Evolutionary conservation across 257 asterid species (phyloP).

Genomic region (Ocimum tenuiflorum): DNA sequence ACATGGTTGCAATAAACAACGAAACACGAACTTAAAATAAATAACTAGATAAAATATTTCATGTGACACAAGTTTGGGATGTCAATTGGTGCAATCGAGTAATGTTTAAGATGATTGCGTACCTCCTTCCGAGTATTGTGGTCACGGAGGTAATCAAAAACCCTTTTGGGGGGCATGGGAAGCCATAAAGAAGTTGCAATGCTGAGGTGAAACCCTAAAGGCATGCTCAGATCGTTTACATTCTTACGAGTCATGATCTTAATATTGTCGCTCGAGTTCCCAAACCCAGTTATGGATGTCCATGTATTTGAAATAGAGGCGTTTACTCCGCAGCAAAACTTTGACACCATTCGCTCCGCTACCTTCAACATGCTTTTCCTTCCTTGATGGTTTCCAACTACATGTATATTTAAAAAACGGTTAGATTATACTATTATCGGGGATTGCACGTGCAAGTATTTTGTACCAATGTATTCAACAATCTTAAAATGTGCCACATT

Average conservation of each 20-base stretch:
- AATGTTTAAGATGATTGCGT: background rate
- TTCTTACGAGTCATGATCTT: constrained; percentile 32
- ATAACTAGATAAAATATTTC: no score
- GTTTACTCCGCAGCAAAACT: constrained; percentile 28
- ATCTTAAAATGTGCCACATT: no score
- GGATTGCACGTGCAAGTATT: no score
- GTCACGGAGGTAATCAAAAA: constrained; percentile 32
- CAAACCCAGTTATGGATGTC: constrained; percentile 31
- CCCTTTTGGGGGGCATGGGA: constrained; percentile 26
- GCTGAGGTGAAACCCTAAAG: constrained; percentile 25
- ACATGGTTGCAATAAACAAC: no score
- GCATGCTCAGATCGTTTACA: constrained; percentile 29
- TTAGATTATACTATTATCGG: no score
- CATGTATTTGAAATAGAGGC: constrained; percentile 28
- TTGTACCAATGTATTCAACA: no score
- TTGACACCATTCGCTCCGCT: constrained; percentile 33
- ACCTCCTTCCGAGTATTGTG: constrained; percentile 28
- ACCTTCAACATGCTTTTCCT: constrained; percentile 26
- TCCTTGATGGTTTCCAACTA: constrained; percentile 8
- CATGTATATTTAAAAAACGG: background rate
- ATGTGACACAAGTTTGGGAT: no score
- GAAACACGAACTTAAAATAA: no score
- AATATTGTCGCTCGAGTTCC: constrained; percentile 2
- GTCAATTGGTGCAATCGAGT: background rate
- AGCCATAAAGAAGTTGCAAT: constrained; percentile 45